phyloP scores from a whole-genome alignment of 2,329 filamentous ascomycete genomes.

The Fusarium euwallaceae region DNA sequence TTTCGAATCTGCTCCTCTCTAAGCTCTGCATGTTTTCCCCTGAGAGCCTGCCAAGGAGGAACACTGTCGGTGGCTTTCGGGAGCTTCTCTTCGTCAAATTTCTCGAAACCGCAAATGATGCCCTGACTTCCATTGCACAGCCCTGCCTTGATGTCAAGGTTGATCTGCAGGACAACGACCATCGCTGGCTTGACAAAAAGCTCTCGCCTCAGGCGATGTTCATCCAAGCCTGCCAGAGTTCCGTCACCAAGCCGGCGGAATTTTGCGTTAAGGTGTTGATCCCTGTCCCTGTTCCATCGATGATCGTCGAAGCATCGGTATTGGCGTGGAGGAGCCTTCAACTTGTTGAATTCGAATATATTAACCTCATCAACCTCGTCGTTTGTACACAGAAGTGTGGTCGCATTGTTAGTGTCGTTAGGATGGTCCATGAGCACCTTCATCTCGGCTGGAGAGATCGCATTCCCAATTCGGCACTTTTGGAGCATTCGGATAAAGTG shows the following conservation, averaged over 20 bases:
- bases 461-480: constrained; percentile 64
- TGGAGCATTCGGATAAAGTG: constrained; percentile 68
- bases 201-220: background rate
- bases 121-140: constrained; percentile 48
- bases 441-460: constrained; percentile 53
- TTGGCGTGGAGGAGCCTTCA: background rate
- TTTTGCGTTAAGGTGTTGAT: background rate
- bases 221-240: background rate
- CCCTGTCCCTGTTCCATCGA: background rate
- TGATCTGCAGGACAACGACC: constrained; percentile 43
- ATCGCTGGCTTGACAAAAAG: constrained; percentile 24
- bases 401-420: constrained; percentile 50
- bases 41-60: background rate
- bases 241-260: constrained; percentile 6
- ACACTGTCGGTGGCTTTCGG: background rate
- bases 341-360: background rate
- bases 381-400: constrained; percentile 30
- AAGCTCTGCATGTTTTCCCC: constrained; percentile 8
- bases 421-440: constrained; percentile 60
- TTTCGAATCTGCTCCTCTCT: constrained; percentile 11
- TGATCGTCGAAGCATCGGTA: constrained; percentile 31
- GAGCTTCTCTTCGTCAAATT: background rate
- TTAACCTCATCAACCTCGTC: constrained; percentile 23
- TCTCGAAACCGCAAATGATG: constrained; percentile 40
- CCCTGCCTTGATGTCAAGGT: constrained; percentile 22